phyloP scores from a whole-genome alignment of 2,329 filamentous ascomycete species.

The Ramularia endophylla region DNA sequence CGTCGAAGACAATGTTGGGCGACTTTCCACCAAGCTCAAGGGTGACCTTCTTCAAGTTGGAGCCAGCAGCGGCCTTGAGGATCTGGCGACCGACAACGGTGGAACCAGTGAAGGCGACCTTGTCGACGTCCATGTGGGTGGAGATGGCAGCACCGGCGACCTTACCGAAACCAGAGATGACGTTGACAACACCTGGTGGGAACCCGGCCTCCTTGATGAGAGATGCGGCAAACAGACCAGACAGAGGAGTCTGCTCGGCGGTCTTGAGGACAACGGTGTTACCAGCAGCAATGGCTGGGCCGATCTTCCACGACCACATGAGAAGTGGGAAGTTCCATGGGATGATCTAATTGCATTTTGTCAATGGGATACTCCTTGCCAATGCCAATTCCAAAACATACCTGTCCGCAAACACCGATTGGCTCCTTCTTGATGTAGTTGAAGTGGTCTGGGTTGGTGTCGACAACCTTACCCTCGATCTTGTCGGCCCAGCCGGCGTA shows the following conservation, averaged over 20 bases:
- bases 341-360: slow-evolving; percentile 61
- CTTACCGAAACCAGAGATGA: slow-evolving; percentile 72
- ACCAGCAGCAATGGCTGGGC: slow-evolving; percentile 64
- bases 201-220: slow-evolving; percentile 71
- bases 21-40: slow-evolving; percentile 76
- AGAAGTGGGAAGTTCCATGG: slow-evolving; percentile 40
- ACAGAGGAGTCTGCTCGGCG: slow-evolving; percentile 70
- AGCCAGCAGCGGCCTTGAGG: slow-evolving; percentile 72
- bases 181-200: slow-evolving; percentile 64
- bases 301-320: slow-evolving; percentile 64
- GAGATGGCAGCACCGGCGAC: slow-evolving; percentile 70
- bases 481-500: slow-evolving; percentile 91
- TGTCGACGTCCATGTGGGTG: slow-evolving; percentile 73
- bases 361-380: too few relatives aligned
- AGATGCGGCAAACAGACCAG: slow-evolving; percentile 58
- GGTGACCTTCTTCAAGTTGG: slow-evolving; percentile 77
- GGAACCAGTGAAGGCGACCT: slow-evolving; percentile 77
- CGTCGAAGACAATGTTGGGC: slow-evolving; percentile 73
- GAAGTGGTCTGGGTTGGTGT: slow-evolving; percentile 71
- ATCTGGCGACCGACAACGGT: slow-evolving; percentile 67
- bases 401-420: slow-evolving; percentile 60
- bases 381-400: too few relatives aligned
- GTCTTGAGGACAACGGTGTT: slow-evolving; percentile 70
- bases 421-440: slow-evolving; percentile 79
- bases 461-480: slow-evolving; percentile 80